Base-by-base conservation (phyloP, 1,284 basidiomycete species). In the Trichosporon coremiiforme region DNA sequence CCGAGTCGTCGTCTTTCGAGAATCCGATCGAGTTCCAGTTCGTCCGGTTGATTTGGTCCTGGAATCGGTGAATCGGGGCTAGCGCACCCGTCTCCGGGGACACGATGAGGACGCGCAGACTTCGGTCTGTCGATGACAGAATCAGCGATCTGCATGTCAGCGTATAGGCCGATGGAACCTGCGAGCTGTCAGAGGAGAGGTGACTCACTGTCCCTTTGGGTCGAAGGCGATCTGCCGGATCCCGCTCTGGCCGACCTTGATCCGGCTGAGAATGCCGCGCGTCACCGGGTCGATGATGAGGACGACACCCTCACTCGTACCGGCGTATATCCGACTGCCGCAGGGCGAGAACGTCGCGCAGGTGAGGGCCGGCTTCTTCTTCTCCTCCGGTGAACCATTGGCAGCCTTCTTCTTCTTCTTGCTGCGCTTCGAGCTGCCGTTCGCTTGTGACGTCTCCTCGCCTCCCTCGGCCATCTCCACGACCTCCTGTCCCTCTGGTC, bases 41-140 rank as follows among this genome's bases (percentile, higher is more conserved):
- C 10, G 87, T 88, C 15, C 86, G 84, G 78, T 92, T 94, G 74
- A 99, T 94, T 0, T 93, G 90, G 80, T 99, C 97, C 77, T 91
- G 93, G 80, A 98, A 97, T 65, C 90, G 88, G 82, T 97, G 93
- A 1, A 90, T 89, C 0, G 93, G 90, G 9, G 72, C 75, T 10
- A 83, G 71, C 17, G 73, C 66, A 31, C 78, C 77, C 0, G 79
- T 79, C 29, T 75, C 66, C 41, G 81, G 73, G n/a, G 77, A 65
- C 38, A 84, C 75, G 60, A 76, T 64, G 45, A 82, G 76, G 17
- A 85, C 81, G 22, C 97, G 90, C 36, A 99, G 87, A 0, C 89
- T 91, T 50, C 97, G 90, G 82, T 99, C 97, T 20, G 91, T 91
- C 0, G 94, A 94, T 78, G 97, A 98, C 53, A 93, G 90, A 12